Evolutionary conservation across 495 filamentous ascomycete genomes (phyloP).

Genomic region (Xylaria scruposa): DNA sequence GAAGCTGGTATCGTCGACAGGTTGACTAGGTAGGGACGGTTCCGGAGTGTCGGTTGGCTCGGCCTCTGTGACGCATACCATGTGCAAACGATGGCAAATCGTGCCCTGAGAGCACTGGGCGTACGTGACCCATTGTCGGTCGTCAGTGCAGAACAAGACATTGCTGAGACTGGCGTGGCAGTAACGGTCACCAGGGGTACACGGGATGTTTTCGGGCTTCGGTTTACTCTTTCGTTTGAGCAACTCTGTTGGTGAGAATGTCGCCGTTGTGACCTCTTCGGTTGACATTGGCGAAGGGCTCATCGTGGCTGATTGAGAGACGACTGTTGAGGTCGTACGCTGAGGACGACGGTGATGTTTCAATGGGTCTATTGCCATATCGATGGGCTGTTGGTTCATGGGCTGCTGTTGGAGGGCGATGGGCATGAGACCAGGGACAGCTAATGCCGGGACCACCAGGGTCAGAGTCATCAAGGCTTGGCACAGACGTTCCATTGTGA

Average conservation of each 20-base stretch:
- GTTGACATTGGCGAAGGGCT: background rate
- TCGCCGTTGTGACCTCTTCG: no score
- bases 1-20: background rate
- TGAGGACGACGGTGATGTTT: background rate
- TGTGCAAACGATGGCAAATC: conserved; percentile 17
- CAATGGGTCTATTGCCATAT: background rate
- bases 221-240: background rate
- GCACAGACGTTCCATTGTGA: conserved; percentile 12
- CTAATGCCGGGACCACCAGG: conserved; percentile 16
- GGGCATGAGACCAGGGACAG: conserved; percentile 16
- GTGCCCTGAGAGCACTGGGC: background rate
- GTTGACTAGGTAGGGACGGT: background rate
- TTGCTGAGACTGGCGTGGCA: background rate
- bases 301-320: background rate
- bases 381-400: background rate
- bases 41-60: background rate
- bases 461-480: conserved; percentile 9
- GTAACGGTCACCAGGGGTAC: conserved; percentile 18
- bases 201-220: background rate
- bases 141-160: conserved; percentile 19
- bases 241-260: background rate
- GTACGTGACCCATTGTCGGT: conserved; percentile 23
- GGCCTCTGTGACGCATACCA: conserved; percentile 12
- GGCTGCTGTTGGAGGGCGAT: background rate
- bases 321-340: background rate